Percentiles rank a stretch among this genome's conserved stretches.
These are phyloP conservation scores for Acacia acuminata DNA, from an alignment of 306 rosid genomes.

Conservation along the genomic window DNA sequence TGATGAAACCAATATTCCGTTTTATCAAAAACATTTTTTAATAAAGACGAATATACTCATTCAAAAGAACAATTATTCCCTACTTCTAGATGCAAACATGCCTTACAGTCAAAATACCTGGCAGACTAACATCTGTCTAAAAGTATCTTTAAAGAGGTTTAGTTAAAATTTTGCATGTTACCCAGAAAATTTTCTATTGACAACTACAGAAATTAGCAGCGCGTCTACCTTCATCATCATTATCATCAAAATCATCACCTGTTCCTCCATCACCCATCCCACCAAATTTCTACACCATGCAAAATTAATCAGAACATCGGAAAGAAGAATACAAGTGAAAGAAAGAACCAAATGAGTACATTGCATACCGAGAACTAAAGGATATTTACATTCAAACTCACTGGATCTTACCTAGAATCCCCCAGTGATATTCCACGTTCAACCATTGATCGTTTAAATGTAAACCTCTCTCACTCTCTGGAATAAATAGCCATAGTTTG, in stretches of 20 bases:
- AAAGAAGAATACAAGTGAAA: neutral
- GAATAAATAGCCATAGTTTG: too few species aligned
- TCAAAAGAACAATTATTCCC: neutral
- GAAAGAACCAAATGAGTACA: conserved; percentile 22
- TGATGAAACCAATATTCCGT: neutral
- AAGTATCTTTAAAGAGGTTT: too few species aligned
- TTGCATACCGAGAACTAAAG: conserved; percentile 90
- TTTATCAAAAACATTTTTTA: neutral
- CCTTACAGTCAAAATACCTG: too few species aligned
- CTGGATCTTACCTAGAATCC: too few species aligned
- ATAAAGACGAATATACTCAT: too few species aligned
- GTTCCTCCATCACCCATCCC: conserved; percentile 48
- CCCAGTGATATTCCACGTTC: too few species aligned
- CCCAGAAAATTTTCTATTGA: neutral
- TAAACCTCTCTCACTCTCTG: too few species aligned
- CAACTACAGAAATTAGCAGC: neutral
- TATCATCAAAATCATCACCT: conserved; percentile 41
- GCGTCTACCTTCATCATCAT: conserved; percentile 55
- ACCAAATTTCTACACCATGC: conserved; percentile 69
- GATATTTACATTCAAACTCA: too few species aligned
- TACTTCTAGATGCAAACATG: too few species aligned
- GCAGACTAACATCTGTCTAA: too few species aligned
- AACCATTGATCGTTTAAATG: too few species aligned
- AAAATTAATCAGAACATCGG: conserved; percentile 1
- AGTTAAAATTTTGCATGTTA: neutral